phyloP scores from a whole-genome alignment of 495 filamentous ascomycete species.

The Pyrenopolyporus hunteri region DNA sequence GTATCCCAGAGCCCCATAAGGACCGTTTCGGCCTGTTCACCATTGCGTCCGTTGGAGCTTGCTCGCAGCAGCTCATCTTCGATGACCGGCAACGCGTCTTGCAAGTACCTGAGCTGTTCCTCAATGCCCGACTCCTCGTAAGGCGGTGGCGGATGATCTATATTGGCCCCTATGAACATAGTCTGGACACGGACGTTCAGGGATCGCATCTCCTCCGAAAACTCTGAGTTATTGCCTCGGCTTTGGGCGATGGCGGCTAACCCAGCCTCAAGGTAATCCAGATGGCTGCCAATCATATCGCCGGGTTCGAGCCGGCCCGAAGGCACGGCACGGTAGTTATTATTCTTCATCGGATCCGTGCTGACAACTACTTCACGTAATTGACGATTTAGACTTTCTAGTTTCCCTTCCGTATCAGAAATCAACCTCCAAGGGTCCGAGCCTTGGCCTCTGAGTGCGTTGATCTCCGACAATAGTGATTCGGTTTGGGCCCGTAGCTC shows the following conservation, averaged over 20 bases:
- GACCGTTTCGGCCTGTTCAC: slow-evolving; percentile 63
- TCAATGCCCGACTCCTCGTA: slow-evolving; percentile 34
- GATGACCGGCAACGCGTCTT: slow-evolving; percentile 41
- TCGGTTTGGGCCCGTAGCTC: slow-evolving; percentile 46
- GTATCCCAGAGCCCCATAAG: slow-evolving; percentile 76
- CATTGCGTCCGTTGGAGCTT: slow-evolving; percentile 45
- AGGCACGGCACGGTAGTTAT: slow-evolving; percentile 44
- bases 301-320: slow-evolving; percentile 48
- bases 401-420: slow-evolving; percentile 67
- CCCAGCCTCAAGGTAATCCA: slow-evolving; percentile 51
- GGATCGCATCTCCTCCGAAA: slow-evolving; percentile 40
- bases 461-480: slow-evolving; percentile 42
- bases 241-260: slow-evolving; percentile 41
- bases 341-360: slow-evolving; percentile 57
- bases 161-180: slow-evolving; percentile 39
- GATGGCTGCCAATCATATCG: slow-evolving; percentile 48
- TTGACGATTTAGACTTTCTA: slow-evolving; percentile 75
- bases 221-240: slow-evolving; percentile 33
- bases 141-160: slow-evolving; percentile 39
- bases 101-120: slow-evolving; percentile 52
- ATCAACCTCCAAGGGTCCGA: slow-evolving; percentile 48
- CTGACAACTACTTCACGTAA: slow-evolving; percentile 70
- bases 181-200: slow-evolving; percentile 44
- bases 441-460: slow-evolving; percentile 39
- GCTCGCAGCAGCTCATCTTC: slow-evolving; percentile 44